These are phyloP conservation scores for Amaranthus palmeri DNA, from an alignment of 148 eudicot genomes.

Conservation along the genomic window DNA sequence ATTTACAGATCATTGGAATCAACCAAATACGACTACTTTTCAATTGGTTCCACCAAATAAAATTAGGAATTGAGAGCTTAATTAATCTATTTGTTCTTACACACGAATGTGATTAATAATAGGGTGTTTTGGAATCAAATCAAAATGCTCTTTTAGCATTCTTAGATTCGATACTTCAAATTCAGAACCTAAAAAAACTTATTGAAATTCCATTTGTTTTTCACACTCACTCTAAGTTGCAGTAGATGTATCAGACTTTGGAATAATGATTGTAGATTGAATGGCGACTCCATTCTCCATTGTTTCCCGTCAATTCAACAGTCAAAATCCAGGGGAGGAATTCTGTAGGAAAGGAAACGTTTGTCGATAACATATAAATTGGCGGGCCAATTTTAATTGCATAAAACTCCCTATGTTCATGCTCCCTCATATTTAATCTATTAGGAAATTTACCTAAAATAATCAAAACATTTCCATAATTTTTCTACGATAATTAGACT, in stretches of 20 bases:
- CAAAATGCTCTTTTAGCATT: background rate
- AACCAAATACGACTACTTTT: background rate
- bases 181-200: background rate
- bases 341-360: no score
- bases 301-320: no score
- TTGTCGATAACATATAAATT: no score
- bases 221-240: background rate
- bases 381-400: no score
- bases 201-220: background rate
- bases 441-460: no score
- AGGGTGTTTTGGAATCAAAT: constrained; percentile 14
- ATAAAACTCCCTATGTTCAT: no score
- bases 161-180: constrained; percentile 7
- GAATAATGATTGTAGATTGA: background rate
- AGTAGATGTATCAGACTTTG: background rate
- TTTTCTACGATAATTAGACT: no score
- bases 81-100: constrained; percentile 6
- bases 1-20: constrained; percentile 8
- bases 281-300: no score
- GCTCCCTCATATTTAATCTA: no score
- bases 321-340: no score
- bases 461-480: no score
- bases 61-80: background rate
- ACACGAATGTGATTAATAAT: constrained; percentile 12
- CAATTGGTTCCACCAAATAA: background rate